Conservation (phyloP, 2,329 filamentous ascomycete genomes). For the Lasiodiplodia theobromae region DNA sequence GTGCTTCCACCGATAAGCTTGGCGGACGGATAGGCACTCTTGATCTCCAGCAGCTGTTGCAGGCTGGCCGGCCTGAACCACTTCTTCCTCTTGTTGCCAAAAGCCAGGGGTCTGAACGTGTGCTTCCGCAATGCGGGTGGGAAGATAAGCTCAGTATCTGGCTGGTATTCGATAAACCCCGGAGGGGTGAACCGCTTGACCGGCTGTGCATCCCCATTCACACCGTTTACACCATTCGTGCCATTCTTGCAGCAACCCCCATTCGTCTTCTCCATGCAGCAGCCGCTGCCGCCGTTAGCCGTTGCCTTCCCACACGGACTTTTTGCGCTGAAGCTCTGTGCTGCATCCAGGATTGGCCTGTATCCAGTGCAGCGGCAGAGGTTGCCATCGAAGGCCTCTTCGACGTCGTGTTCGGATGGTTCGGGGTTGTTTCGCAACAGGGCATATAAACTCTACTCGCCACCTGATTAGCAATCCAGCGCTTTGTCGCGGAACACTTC, state of each 20-base stretch:
- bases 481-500: neutral
- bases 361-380: conserved; percentile 96
- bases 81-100: conserved; percentile 92
- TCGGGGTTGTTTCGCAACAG: conserved; percentile 82
- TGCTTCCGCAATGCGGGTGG: conserved; percentile 85
- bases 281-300: conserved; percentile 68
- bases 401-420: conserved; percentile 82
- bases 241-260: conserved; percentile 54
- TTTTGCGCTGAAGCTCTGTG: conserved; percentile 80
- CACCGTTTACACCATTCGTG: conserved; percentile 43
- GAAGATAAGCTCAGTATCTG: conserved; percentile 94
- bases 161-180: conserved; percentile 92
- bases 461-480: neutral
- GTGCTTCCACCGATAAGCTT: conserved; percentile 97
- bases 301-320: conserved; percentile 63
- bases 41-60: conserved; percentile 89
- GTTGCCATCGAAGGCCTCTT: conserved; percentile 97
- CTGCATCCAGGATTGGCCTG: conserved; percentile 89
- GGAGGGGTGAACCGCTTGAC: conserved; percentile 78
- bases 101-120: conserved; percentile 79
- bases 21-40: conserved; percentile 80
- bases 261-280: conserved; percentile 70
- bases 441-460: conserved; percentile 81
- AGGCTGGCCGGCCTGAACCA: conserved; percentile 93
- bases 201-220: conserved; percentile 52